phyloP scores from a whole-genome alignment of 2,329 filamentous ascomycete species.

The Stylonectria norvegica region DNA sequence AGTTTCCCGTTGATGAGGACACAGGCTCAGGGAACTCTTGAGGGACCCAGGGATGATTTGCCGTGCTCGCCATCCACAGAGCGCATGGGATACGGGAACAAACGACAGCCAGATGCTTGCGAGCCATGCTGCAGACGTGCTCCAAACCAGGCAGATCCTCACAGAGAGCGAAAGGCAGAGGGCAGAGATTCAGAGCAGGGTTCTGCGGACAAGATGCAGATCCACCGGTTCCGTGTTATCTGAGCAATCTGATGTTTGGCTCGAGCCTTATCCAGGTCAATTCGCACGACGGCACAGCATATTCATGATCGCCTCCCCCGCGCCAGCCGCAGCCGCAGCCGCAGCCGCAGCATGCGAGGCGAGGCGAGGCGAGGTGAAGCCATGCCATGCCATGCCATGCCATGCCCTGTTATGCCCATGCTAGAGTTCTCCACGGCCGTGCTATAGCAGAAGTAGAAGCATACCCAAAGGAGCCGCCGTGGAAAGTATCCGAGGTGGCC shows the following conservation, averaged over 20 bases:
- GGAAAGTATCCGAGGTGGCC: not conserved
- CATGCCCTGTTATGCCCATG: not conserved
- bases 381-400: constrained; percentile 6
- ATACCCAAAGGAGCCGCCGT: too few species aligned
- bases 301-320: not conserved
- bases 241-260: constrained; percentile 2
- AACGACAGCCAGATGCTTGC: not conserved
- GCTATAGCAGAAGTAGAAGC: too few species aligned
- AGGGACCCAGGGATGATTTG: too few species aligned
- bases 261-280: not conserved
- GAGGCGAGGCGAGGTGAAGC: not conserved
- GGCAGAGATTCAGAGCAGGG: not conserved
- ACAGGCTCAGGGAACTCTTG: too few species aligned
- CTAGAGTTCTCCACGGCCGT: not conserved
- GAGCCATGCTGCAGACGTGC: not conserved
- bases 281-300: not conserved
- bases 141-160: not conserved
- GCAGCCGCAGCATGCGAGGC: not conserved
- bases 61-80: not conserved
- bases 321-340: constrained; percentile 2
- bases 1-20: not conserved
- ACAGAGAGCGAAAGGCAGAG: not conserved
- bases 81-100: not conserved
- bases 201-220: not conserved
- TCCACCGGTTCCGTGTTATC: constrained; percentile 6